Conservation (phyloP, 768 basidiomycete genomes). For the Termitomyces sp. region DNA sequence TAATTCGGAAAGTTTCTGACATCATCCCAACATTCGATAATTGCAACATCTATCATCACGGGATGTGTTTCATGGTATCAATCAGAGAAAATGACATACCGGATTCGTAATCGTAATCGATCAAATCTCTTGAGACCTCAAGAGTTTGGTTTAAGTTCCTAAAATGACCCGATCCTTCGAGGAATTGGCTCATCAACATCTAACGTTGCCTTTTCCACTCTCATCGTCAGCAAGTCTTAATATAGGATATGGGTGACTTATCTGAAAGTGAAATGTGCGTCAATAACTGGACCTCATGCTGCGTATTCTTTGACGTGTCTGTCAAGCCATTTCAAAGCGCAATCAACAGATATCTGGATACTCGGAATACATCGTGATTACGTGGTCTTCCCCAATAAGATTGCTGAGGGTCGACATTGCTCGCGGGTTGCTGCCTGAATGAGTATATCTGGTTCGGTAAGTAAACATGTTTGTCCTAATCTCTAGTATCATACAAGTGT, state of each 20-base stretch:
- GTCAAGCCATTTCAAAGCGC: not conserved
- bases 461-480: not conserved
- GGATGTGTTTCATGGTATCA: not conserved
- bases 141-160: too few species aligned
- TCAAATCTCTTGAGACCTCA: not conserved
- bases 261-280: too few species aligned
- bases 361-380: not conserved
- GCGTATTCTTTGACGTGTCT: too few species aligned
- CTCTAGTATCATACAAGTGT: not conserved
- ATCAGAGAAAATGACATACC: not conserved
- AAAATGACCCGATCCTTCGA: not conserved
- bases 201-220: not conserved
- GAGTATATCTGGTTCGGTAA: not conserved
- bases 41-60: not conserved
- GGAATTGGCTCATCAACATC: not conserved
- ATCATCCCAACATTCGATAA: not conserved
- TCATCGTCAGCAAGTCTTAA: not conserved
- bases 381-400: not conserved
- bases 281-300: not conserved
- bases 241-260: not conserved
- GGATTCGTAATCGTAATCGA: not conserved
- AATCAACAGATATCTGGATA: not conserved
- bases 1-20: not conserved
- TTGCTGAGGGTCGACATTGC: too few species aligned
- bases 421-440: not conserved